A percentile compares a stretch with the other conserved stretches of the same genome.
phyloP scores from a whole-genome alignment of 208 protist genomes.

The Trypanosoma mega region DNA sequence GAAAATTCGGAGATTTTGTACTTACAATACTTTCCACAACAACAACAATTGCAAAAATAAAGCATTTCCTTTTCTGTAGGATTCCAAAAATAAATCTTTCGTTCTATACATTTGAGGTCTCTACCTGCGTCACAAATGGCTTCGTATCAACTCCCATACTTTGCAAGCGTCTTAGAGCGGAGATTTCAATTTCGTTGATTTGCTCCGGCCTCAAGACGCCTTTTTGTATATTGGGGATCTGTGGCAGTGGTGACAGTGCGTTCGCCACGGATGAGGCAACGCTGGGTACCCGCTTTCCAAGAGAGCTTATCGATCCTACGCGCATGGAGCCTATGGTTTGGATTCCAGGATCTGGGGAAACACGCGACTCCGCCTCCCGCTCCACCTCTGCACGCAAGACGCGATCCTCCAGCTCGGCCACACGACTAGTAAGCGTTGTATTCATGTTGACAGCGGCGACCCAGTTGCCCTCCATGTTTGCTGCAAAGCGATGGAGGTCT shows the following conservation, averaged over 20 bases:
- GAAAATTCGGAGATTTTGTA: too few relatives aligned
- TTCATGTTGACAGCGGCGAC: conserved; percentile 53
- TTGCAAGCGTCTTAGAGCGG: conserved; percentile 54
- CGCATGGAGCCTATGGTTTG: neutral
- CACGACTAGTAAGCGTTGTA: conserved; percentile 54
- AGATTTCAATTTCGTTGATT: conserved; percentile 67
- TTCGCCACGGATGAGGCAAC: neutral
- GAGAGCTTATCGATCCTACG: neutral
- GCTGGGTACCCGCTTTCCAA: neutral
- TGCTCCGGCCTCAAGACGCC: conserved; percentile 76
- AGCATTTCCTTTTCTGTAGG: too few relatives aligned
- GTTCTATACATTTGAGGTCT: conserved; percentile 9
- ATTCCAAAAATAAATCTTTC: too few relatives aligned
- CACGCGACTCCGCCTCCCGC: conserved; percentile 1
- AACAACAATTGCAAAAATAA: too few relatives aligned
- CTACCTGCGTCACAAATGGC: conserved; percentile 25
- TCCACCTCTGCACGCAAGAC: conserved; percentile 32
- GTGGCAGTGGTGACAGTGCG: too few relatives aligned
- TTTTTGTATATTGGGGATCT: too few relatives aligned
- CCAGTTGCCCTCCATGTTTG: conserved; percentile 81
- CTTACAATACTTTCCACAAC: too few relatives aligned
- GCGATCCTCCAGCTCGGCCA: conserved; percentile 60
- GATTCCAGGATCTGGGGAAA: neutral
- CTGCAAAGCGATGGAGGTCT: conserved; percentile 67
- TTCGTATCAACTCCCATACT: conserved; percentile 63